Percentiles rank a stretch among this genome's conserved stretches.
Conservation (phyloP, 164 flowering plant species). For the Warburgia ugandensis region DNA sequence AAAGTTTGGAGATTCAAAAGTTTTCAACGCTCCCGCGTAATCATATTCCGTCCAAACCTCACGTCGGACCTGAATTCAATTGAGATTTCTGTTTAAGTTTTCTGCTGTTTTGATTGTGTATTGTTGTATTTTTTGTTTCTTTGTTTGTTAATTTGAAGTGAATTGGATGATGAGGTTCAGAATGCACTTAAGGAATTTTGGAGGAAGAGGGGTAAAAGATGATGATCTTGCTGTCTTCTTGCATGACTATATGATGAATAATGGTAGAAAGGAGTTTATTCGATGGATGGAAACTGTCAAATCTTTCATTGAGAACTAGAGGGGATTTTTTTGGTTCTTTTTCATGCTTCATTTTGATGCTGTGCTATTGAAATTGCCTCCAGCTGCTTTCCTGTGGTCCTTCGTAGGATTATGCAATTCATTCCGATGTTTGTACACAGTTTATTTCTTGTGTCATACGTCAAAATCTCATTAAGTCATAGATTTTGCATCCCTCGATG, state of each 20-base stretch:
- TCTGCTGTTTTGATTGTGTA: background rate
- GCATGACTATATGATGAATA: constrained; percentile 66
- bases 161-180: constrained; percentile 74
- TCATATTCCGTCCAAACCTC: constrained; percentile 23
- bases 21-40: constrained; percentile 32
- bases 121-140: background rate
- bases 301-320: constrained; percentile 51
- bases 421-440: too few relatives aligned
- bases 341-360: too few relatives aligned
- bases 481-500: too few relatives aligned
- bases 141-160: constrained; percentile 37
- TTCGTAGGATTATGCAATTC: too few relatives aligned
- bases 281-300: constrained; percentile 65
- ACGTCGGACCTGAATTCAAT: constrained; percentile 63
- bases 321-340: too few relatives aligned
- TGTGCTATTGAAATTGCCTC: too few relatives aligned
- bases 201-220: constrained; percentile 62
- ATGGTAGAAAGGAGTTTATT: constrained; percentile 62
- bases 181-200: constrained; percentile 51
- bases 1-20: constrained; percentile 57
- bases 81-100: constrained; percentile 17
- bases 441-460: too few relatives aligned
- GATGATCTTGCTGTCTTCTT: constrained; percentile 75
- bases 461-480: too few relatives aligned
- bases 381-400: too few relatives aligned